Base-by-base conservation (phyloP, 805 yeast genomes). In the Candida railenensis region DNA sequence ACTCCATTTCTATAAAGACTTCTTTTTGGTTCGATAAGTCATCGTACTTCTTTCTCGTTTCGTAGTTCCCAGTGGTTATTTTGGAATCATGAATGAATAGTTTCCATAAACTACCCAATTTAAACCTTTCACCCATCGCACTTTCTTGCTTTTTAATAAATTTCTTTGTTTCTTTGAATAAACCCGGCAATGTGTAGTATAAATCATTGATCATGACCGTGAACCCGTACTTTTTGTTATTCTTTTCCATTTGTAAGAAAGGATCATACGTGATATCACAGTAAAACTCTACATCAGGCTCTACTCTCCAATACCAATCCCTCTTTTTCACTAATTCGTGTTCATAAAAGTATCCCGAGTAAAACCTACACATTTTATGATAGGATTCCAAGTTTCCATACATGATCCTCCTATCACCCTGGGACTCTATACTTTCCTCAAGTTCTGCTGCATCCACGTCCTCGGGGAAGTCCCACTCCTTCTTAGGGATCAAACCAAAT, bases 231-330 rank as follows among this genome's bases (percentile, higher is more conserved):
- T 77, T 79, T 65, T 91, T 91, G 39, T 80, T 78, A 48, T 61
- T 58, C 42, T 70, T 72, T 43, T 78, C 78, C 97, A 92, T 89
- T 56, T 86, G 89, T 14, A 76, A 54, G 59, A 92, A 94, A 12
- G 97, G 96, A 66, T 92, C 98, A 66, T 91, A 89, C 0, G 96
- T 85, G 45, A 90, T 65, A 63, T 92, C 97, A 66, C 99, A 92
- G 62, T 76, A 89, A 60, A 89, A 89, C 53, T 87, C 84, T 36
- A 92, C 94, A 53, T 86, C 86, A 2, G 98, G 98, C 64, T 94
- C 99, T 11, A 94, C 89, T 46, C 98, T 76, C 97, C 97, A 91
- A 67, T 90, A 92, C 95, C 96, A 92, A 50, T 90, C 89, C 46
- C 82, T 76, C 49, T 81, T 76, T 43, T 66, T 65, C 37, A 92